Conservation (phyloP, 1,284 basidiomycete species). For the Pholiota adiposa region DNA sequence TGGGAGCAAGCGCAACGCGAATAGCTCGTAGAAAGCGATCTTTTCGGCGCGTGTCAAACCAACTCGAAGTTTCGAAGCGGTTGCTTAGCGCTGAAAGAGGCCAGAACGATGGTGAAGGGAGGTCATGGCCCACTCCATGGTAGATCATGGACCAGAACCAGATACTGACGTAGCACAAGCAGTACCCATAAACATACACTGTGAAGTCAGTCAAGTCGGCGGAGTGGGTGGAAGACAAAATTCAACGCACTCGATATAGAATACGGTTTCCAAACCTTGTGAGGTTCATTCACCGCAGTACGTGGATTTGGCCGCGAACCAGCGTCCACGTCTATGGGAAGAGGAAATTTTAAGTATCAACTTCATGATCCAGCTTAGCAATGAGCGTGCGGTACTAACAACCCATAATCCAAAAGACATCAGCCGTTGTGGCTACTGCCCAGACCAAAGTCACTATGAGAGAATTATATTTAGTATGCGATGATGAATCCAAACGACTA, state of each 20-base stretch:
- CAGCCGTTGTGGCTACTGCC: background rate
- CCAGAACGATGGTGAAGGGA: background rate
- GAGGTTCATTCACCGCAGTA: constrained; percentile 9
- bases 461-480: background rate
- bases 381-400: background rate
- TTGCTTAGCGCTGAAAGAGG: background rate
- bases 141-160: constrained; percentile 7
- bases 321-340: constrained; percentile 3
- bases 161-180: constrained; percentile 9
- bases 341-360: background rate
- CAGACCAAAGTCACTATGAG: background rate
- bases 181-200: constrained; percentile 12
- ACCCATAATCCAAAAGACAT: background rate
- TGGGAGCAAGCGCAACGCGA: background rate
- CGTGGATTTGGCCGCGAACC: constrained; percentile 8
- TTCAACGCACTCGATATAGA: constrained; percentile 1
- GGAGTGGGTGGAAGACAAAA: background rate
- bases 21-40: background rate
- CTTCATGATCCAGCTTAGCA: background rate
- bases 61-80: background rate
- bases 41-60: background rate
- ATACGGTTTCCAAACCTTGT: constrained; percentile 13
- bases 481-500: background rate
- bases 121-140: background rate
- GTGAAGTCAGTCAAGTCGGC: background rate